Conservation (phyloP, 352 stramenopile genomes). For the Phytophthora multivora region DNA sequence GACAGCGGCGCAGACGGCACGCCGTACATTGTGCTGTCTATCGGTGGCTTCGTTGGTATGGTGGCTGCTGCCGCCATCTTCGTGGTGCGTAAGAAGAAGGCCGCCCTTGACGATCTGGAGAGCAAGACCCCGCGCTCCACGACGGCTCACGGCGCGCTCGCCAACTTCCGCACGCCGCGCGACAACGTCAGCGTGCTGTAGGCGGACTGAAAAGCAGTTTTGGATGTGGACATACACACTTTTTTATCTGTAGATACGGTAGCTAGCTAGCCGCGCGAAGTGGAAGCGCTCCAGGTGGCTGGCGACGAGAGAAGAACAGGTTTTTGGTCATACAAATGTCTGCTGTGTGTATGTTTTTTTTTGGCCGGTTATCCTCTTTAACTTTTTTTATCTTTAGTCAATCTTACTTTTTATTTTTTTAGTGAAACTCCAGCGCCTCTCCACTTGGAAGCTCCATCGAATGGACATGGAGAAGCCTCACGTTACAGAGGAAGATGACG, state of each 20-base stretch:
- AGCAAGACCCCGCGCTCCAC: constrained; percentile 53
- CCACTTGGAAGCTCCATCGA: too few relatives aligned
- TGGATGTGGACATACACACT: constrained; percentile 27
- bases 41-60: constrained; percentile 42
- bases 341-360: constrained; percentile 20
- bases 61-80: constrained; percentile 62
- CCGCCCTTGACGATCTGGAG: constrained; percentile 58
- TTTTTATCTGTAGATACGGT: constrained; percentile 38
- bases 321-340: constrained; percentile 24
- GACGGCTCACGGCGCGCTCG: constrained; percentile 29
- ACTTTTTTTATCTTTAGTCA: too few relatives aligned
- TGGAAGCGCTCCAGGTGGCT: constrained; percentile 18
- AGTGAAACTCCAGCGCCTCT: background rate
- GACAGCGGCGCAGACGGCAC: constrained; percentile 2
- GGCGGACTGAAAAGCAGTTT: constrained; percentile 10
- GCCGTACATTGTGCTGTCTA: constrained; percentile 39
- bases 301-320: constrained; percentile 17
- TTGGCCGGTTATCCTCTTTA: constrained; percentile 4
- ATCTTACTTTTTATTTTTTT: too few relatives aligned
- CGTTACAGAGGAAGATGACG: background rate
- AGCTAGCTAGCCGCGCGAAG: constrained; percentile 22
- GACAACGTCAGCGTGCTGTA: constrained; percentile 62
- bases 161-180: constrained; percentile 58
- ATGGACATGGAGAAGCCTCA: too few relatives aligned
- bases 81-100: constrained; percentile 73